Evolutionary conservation across 2,329 filamentous ascomycete genomes (phyloP), one percentile per base, ranked within the genome.

Genomic region (Pyrenophora tritici-repentis): DNA sequence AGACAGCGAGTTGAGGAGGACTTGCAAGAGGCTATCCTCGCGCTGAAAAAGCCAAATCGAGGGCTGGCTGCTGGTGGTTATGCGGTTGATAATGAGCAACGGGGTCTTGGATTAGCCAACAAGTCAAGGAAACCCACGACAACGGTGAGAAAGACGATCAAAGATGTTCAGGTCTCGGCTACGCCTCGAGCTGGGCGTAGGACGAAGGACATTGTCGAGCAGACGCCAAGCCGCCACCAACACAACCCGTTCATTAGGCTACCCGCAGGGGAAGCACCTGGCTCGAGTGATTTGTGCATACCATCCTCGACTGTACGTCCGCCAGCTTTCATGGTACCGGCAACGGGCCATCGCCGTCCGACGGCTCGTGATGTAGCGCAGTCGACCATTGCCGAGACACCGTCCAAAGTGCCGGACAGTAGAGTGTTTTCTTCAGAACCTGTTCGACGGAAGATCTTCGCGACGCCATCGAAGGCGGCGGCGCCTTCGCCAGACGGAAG

Each of bases 21-120:
- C 64, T 73, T 93, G 29, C 83, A 85, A 59, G 83, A 90, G 51
- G 90, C 90, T 7, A 92, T 94, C 42, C 83, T 83, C 5, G 82
- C 86, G 8, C 71, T 93, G 35, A 86, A 88, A 68, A 90, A 86
- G 71, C 90, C 90, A 1, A 91, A 93, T 63, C 83, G 90, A 38
- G 81, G 84, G 17, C 78, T 88, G 34, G 87, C 86, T 10, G 85
- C 85, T 26, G 86, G 85, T 62, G 81, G 84, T 32, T 79, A 89
- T 49, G 84, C 82, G 3, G 87, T 90, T 58, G 86, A 84, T 20
- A 81, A 84, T 4, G 87, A 91, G 67, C 82, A 81, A 61, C 82
- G 86, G 24, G 58, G 62, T 26, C 50, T 66, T 20, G 56, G 58
- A 14, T 41, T 59, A 38, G 41, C 63, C 18, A 66, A 62, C 49